These are phyloP conservation scores for Chlamydomonas urium DNA, from an alignment of 139 green algal genomes.

Conservation along the genomic window DNA sequence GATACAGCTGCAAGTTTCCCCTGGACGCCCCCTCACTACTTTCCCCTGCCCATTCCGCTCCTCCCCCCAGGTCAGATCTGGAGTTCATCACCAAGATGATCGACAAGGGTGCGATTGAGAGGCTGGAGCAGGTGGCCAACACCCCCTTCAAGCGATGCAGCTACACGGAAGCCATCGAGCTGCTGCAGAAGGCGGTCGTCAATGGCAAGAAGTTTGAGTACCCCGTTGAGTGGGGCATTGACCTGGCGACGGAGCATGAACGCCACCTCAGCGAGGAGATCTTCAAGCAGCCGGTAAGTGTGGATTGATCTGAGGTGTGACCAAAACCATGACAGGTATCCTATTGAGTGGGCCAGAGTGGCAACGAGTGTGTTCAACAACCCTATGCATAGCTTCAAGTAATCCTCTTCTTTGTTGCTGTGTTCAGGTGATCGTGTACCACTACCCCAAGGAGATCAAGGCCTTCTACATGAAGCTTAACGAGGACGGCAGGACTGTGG, in stretches of 20 bases:
- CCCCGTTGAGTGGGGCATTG: conserved; percentile 77
- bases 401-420: too few relatives aligned
- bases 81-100: conserved; percentile 83
- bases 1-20: conserved; percentile 70
- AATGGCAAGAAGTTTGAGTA: conserved; percentile 86
- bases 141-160: conserved; percentile 81
- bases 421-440: conserved; percentile 96
- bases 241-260: conserved; percentile 93
- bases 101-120: conserved; percentile 71
- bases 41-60: too few relatives aligned
- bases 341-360: too few relatives aligned
- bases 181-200: conserved; percentile 75
- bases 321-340: too few relatives aligned
- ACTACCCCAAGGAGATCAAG: conserved; percentile 86
- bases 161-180: conserved; percentile 93
- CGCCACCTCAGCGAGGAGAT: conserved; percentile 90
- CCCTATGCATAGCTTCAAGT: too few relatives aligned
- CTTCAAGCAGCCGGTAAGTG: conserved; percentile 89
- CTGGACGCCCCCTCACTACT: too few relatives aligned
- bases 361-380: conserved; percentile 98
- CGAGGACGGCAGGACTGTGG: conserved; percentile 94
- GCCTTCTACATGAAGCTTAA: conserved; percentile 99
- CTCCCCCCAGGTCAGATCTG: conserved; percentile 70
- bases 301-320: too few relatives aligned
- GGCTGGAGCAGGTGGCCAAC: conserved; percentile 75